These are phyloP conservation scores for Typha latifolia DNA, from an alignment of 176 grass and related monocot genomes.

Conservation along the genomic window DNA sequence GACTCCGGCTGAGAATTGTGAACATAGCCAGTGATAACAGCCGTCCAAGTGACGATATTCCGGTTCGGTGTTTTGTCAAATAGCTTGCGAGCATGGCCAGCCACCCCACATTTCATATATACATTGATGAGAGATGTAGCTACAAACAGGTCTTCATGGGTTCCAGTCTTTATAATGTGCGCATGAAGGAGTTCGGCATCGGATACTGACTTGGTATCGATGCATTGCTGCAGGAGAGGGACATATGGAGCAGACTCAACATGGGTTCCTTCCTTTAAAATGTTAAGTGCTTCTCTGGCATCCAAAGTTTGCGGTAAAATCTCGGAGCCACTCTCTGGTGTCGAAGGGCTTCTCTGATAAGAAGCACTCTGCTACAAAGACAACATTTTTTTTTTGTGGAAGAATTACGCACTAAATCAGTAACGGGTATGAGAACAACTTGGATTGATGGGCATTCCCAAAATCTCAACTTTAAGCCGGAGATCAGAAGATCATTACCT, in stretches of 20 bases:
- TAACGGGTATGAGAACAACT: not conserved
- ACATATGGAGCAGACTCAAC: slow-evolving; percentile 54
- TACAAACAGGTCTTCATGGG: slow-evolving; percentile 36
- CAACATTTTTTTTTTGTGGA: no score
- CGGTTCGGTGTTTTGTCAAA: slow-evolving; percentile 30
- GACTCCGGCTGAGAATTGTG: slow-evolving; percentile 28
- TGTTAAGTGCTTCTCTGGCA: slow-evolving; percentile 32
- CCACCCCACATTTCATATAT: slow-evolving; percentile 42
- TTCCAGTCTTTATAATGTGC: slow-evolving; percentile 48
- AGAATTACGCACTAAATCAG: not conserved
- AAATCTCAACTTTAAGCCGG: not conserved
- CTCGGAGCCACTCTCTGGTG: slow-evolving; percentile 5
- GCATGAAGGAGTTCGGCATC: slow-evolving; percentile 33
- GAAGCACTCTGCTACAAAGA: slow-evolving; percentile 17
- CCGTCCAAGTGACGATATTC: slow-evolving; percentile 67
- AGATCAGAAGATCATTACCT: not conserved
- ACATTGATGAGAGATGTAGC: slow-evolving; percentile 37
- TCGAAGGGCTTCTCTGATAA: slow-evolving; percentile 19
- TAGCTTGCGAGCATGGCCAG: slow-evolving; percentile 21
- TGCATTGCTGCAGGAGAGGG: slow-evolving; percentile 43
- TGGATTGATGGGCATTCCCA: not conserved
- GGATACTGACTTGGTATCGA: slow-evolving; percentile 20
- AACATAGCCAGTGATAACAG: slow-evolving; percentile 41
- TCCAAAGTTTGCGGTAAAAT: slow-evolving; percentile 21
- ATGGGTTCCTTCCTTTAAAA: slow-evolving; percentile 31